phyloP scores from a whole-genome alignment of 2,329 filamentous ascomycete genomes.

The Alternaria gaisen region DNA sequence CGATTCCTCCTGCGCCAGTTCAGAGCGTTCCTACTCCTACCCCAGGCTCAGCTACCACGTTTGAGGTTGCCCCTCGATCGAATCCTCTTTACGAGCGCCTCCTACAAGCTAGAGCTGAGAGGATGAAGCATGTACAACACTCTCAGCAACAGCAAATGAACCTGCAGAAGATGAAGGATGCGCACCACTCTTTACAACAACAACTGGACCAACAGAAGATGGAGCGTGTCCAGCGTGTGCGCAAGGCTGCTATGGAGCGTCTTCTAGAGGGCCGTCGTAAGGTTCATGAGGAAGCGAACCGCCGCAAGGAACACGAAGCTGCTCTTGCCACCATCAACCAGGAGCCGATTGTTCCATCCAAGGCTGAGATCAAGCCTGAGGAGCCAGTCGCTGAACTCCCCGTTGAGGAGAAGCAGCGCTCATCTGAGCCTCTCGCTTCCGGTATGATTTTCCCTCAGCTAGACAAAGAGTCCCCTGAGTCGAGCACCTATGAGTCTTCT shows the following conservation, averaged over 20 bases:
- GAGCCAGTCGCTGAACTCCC: conserved; percentile 41
- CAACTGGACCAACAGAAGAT: conserved; percentile 38
- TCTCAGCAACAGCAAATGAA: conserved; percentile 26
- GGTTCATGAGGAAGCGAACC: conserved; percentile 40
- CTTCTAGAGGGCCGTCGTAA: conserved; percentile 43
- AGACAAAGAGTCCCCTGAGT: conserved; percentile 87
- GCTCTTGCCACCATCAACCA: conserved; percentile 28
- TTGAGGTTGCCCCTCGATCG: conserved; percentile 23
- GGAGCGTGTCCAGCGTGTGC: conserved; percentile 45
- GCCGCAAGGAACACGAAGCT: conserved; percentile 48
- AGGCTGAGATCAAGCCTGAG: conserved; percentile 23
- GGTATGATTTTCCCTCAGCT: conserved; percentile 97
- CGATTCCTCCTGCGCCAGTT: background rate
- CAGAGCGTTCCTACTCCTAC: conserved; percentile 11
- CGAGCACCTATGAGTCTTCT: conserved; percentile 76
- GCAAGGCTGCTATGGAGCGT: conserved; percentile 47
- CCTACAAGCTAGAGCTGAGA: conserved; percentile 36
- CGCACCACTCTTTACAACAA: conserved; percentile 28
- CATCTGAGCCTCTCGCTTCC: conserved; percentile 38
- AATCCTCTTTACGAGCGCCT: conserved; percentile 35
- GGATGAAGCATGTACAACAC: conserved; percentile 29
- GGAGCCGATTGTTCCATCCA: conserved; percentile 42
- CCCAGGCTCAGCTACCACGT: conserved; percentile 21
- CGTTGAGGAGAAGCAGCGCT: conserved; percentile 45
- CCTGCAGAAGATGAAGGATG: conserved; percentile 35